Base-by-base conservation (phyloP, 2,329 filamentous ascomycete species). In the Fusarium transvaalense region DNA sequence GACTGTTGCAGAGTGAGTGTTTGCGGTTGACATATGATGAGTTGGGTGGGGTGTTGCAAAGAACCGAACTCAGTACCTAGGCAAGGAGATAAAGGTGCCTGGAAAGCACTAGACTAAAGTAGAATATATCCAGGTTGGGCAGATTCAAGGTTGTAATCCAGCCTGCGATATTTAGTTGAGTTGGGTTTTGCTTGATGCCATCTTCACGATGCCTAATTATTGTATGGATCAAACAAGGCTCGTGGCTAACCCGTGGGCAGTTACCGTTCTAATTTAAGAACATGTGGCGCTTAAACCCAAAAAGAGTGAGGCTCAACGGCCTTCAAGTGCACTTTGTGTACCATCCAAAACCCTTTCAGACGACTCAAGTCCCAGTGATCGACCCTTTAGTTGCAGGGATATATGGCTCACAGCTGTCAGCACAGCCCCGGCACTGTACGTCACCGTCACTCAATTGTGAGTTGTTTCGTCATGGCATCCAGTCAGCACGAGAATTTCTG, bases 391-490 rank as follows among this genome's bases (percentile, higher is more conserved):
- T 31, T 67, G 45, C 66, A 69, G 67, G 66, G 66, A 41, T 63
- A 14, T 23, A 58, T 51, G 29, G 52, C 45, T 62, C 52, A 56
- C 55, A 59, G 56, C 67, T 62, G 61, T 61, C 63, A 73, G 72
- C 72, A 74, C 70, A 66, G 72, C 72, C 72, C 69, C 70, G 38
- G 68, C 27, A 68, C 60, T 71, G 66, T 72, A 74, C 72, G 72
- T 74, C 72, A 74, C 72, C 72, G 72, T 74, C 72, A 74, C 72
- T 61, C 51, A 48, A 42, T 61, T 56, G 48, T 63, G 61, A 58
- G 66, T 48, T 68, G 66, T 61, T 69, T 69, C 58, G 66, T 73
- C 65, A 67, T 64, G 56, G 41, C 39, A 60, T 51, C 52, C 48
- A 71, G 59, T 71, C 69, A 68, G 68, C 38, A 42, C 35, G 21